Evolutionary conservation across 192 early-diverging fungal species (phyloP), one percentile per base, ranked within the genome.

Genomic region (Gigaspora rosea): DNA sequence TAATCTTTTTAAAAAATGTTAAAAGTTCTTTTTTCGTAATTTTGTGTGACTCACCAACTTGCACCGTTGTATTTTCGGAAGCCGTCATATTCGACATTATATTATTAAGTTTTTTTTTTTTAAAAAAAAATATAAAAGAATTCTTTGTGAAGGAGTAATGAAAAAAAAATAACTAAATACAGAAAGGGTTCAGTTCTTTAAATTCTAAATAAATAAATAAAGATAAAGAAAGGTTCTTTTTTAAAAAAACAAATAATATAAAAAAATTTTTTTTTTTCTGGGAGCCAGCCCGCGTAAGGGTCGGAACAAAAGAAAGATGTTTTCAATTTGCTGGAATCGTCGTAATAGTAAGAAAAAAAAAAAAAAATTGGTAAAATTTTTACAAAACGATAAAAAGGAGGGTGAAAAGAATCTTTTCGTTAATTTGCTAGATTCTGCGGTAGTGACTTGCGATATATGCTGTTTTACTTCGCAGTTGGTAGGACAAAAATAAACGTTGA

Each of bases 61-160:
- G 52, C 46, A 73, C 71, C 7, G 71, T 33, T 46, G 71, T 73
- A 9, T 58, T 73, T 59, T 73, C 71, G 10, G 71, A 73, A 20
- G 15, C 48, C 35, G 71, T n/a, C n/a, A 16, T 46, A 13, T 56
- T 41, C 10, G 71, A 46, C 54, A 59, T 73, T 56, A 33, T 72
- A 56, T 72, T 56, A 56, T 0, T 33, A 68, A 27, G 41, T 51
- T 18, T 18, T 69, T 69, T 62, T 12, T 22, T 62, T 64, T 64
- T 35, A 15, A 18, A 56, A 5, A 15, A 18, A 56, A 5, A 11
- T 2, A 54, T 16, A n/a, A 18, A 54, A 54, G 11, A 18, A 54
- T 54, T 41, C 41, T 41, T 41, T 41, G 7, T 41, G 3, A 7
- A 7, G 41, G 41, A 41, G n/a, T n/a, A n/a, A n/a, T n/a, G n/a